Evolutionary conservation across 257 asterid genomes (phyloP), one percentile per base, ranked within the genome.

Genomic region (Solanum bulbocastanum): DNA sequence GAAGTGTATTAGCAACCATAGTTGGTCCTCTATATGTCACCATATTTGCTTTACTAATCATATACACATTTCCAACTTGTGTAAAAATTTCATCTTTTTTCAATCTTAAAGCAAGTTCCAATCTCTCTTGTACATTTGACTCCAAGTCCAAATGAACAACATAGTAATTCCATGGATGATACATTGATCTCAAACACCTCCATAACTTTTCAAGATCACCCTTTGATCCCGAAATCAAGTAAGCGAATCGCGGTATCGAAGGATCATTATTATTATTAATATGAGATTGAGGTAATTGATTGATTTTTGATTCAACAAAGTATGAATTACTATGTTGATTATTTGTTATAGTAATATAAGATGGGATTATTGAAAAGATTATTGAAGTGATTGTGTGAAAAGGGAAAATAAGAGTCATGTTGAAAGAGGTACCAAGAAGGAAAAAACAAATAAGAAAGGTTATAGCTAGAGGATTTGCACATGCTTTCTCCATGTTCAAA

Each of bases 21-120:
- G 99, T 97, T 8, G 99, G 99, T 15, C 99, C 99, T 89, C 95
- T 92, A 82, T 96, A 97, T 10, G 99, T 97, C 72, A 97, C 99
- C 95, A 95, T 94, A 89, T 97, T 97, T 20, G 99, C 95, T 90
- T 94, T 96, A 83, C 87, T 92, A 68, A 91, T 95, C 92, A 93
- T 96, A 35, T 87, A 49, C 30, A 97, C 99, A 92, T 97, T 97
- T 60, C 97, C 96, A 76, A 94, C 92, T 86, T 93, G 85, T 3
- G 86, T 49, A 88, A 90, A 94, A 42, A 93, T 88, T 35, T 94
- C 86, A 87, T 96, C 91, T 42, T 93, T 91, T 86, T 87, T 91
- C 75, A 97, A 88, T 86, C 98, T 89, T 16, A 90, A 87, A 22
- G 87, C 90, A 14, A 97, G 94, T 86, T 94, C 98, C 84, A 88